Evolutionary conservation across 2,329 filamentous ascomycete species (phyloP), one percentile per base, ranked within the genome.

Genomic region (Beauveria sp.): DNA sequence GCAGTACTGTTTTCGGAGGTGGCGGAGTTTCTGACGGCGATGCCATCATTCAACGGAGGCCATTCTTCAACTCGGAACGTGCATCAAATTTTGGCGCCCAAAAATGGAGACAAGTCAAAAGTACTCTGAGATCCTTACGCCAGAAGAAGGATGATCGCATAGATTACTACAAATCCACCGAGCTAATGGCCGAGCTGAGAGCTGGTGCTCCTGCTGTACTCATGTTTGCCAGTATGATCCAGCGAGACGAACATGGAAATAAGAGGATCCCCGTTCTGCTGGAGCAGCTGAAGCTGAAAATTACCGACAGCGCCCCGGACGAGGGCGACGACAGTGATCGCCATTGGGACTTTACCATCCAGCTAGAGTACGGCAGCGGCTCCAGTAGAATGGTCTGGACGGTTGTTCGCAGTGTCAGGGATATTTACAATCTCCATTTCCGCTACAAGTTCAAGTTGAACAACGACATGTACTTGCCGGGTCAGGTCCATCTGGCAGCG

Each of bases 311-410:
- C 68, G 79, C 80, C 12, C 85, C 86, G 12, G 83, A 86, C 63
- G 85, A 89, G 48, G 85, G 83, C 61, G 81, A 82, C 58, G 80
- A 82, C 62, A 82, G 77, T 66, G 81, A 86, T 64, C 77, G 92
- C 34, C 94, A 97, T 73, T 86, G 90, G 69, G 82, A 94, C 9
- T 96, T 97, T 73, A 88, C 88, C 50, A 92, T 99, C 61, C 91
- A 96, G 67, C 80, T 99, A 18, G 94, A 99, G 71, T 99, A 99
- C 71, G 94, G 94, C 16, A 97, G 90, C 70, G 96, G 94, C 0
- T 85, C 94, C 61, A 97, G 93, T 59, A 84, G 94, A 61, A 97
- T 99, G 96, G 91, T 90, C 70, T 99, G 94, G 94, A 88, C 90
- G 20, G 90, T 99, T 62, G 87, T 91, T 68, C 84, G 94, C 59